Evolutionary conservation across 1,284 basidiomycete species (phyloP), one percentile per base, ranked within the genome.

Genomic region (Leccinum insolens): DNA sequence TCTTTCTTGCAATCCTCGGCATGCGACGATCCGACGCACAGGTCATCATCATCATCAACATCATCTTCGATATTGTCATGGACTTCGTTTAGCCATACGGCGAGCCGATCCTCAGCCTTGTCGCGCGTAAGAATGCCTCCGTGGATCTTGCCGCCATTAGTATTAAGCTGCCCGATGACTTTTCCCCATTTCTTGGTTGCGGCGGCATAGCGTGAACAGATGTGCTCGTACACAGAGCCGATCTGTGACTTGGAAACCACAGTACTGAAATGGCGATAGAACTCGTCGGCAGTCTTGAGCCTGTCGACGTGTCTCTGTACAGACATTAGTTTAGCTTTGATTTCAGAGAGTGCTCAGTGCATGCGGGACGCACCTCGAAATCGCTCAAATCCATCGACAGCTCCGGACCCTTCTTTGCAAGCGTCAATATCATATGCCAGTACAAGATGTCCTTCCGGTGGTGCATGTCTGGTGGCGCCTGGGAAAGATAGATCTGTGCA

Each of bases 401-500:
- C 28, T 28, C 28, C 0, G 28, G 7, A 28, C 28, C 28, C 28
- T 28, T 28, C 28, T 28, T 28, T 28, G 28, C 77, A 17, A 89
- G 76, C 4, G 81, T 83, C 22, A 88, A 77, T 20, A 88, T 69
- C 25, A 88, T 83, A 70, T 83, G 83, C 87, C 87, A 88, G 71
- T 85, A 85, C 11, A 85, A 72, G 8, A 88, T 81, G 37, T 80
- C 83, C 74, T 82, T 83, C 83, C 88, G 86, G 70, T 88, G 81
- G 31, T 85, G 78, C 62, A 84, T 84, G 71, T 89, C 88, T 2
- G 88, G 88, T 0, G 88, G 86, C 0, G 86, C 87, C 60, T 85
- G 78, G 2, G 80, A 74, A 2, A 88, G 79, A 71, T 84, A 89
- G 12, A 78, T 78, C 71, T 85, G 87, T 22, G 88, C 81, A 71